These are phyloP conservation scores for Mycena amicta DNA, from an alignment of 768 basidiomycete genomes.

Conservation along the genomic window DNA sequence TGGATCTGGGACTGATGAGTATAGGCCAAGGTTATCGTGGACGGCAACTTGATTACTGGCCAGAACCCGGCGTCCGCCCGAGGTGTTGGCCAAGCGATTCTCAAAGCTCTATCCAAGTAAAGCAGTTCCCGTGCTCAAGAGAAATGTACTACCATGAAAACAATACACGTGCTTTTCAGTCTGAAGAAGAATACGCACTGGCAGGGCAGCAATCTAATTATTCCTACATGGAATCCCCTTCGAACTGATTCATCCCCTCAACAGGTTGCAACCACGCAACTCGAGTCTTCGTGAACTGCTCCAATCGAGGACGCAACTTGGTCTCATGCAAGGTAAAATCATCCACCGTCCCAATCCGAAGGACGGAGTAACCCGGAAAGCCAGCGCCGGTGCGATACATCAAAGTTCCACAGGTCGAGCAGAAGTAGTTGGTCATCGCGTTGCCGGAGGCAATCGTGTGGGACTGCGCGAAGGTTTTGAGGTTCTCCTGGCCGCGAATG, in stretches of 20 bases:
- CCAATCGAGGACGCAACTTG: conserved; percentile 5
- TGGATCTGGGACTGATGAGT: not conserved
- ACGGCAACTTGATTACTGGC: not conserved
- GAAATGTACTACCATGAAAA: conserved; percentile 15
- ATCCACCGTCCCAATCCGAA: conserved; percentile 6
- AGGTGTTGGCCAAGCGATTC: not conserved
- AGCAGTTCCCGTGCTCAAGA: no score
- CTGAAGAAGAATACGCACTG: no score
- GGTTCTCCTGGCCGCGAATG: conserved; percentile 10
- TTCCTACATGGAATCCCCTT: not conserved
- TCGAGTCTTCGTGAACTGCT: conserved; percentile 7
- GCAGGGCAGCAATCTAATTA: no score
- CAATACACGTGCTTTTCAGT: conserved; percentile 6
- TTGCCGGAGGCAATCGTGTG: conserved; percentile 1
- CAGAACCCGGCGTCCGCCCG: not conserved
- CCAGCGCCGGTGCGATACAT: conserved; percentile 10
- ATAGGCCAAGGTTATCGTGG: not conserved
- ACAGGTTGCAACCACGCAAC: not conserved
- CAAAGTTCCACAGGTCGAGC: conserved; percentile 3
- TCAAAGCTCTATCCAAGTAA: not conserved
- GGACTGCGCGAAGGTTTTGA: conserved; percentile 1
- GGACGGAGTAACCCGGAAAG: not conserved
- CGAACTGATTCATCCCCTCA: not conserved
- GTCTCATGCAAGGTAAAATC: conserved; percentile 4
- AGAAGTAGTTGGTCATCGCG: conserved; percentile 8